Conservation (phyloP, 2,329 filamentous ascomycete genomes). For the Rutstroemia sp. region DNA sequence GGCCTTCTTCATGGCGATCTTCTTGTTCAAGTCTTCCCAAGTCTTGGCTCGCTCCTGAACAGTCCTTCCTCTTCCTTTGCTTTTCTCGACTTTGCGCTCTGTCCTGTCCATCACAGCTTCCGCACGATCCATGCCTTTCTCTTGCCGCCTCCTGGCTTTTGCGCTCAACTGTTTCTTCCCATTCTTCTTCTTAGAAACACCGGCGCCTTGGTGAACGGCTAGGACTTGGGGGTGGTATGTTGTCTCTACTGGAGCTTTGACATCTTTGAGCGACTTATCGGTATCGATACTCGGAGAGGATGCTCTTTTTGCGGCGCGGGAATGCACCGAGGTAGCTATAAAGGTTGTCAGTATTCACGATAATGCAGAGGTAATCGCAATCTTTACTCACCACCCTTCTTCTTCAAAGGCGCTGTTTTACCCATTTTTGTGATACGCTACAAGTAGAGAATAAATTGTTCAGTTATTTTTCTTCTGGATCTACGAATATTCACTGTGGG, state of each 20-base stretch:
- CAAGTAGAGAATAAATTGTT: not conserved
- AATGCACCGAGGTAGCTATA: conserved; percentile 53
- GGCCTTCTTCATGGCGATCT: conserved; percentile 23
- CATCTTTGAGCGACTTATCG: conserved; percentile 62
- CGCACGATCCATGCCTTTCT: conserved; percentile 51
- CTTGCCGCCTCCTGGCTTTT: conserved; percentile 48
- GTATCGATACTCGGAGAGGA: conserved; percentile 62
- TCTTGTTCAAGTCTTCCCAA: conserved; percentile 54
- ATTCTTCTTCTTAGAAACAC: conserved; percentile 62
- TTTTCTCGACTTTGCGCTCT: conserved; percentile 47
- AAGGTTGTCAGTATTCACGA: not conserved
- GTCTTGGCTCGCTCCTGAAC: conserved; percentile 44
- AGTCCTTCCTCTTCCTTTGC: conserved; percentile 40
- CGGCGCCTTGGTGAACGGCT: conserved; percentile 57
- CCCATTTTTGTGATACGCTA: conserved; percentile 21
- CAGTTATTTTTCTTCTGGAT: not conserved
- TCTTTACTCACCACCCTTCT: conserved; percentile 21
- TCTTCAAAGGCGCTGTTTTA: conserved; percentile 29
- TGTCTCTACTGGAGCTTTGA: conserved; percentile 42
- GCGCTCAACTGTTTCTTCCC: conserved; percentile 48
- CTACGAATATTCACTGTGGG: conserved; percentile 1
- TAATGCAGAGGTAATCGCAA: not conserved
- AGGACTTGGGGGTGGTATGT: conserved; percentile 55
- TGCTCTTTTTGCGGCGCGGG: conserved; percentile 66
- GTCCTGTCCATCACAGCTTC: conserved; percentile 54